phyloP scores from a whole-genome alignment of 306 rosid genomes.

The Quercus variabilis region DNA sequence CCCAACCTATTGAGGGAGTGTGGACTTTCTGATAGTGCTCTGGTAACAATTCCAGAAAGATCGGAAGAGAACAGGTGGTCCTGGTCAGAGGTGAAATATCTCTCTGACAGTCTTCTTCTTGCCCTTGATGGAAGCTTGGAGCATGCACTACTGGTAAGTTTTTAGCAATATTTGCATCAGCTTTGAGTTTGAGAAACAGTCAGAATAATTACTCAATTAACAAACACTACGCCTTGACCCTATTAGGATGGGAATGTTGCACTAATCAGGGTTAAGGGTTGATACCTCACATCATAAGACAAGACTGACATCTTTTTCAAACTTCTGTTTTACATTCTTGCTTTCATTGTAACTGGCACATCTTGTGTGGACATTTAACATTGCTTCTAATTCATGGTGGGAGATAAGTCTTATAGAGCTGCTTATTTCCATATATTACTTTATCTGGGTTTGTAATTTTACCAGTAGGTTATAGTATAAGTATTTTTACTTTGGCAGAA shows the following conservation, averaged over 20 bases:
- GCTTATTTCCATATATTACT: background rate
- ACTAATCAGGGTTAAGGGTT: background rate
- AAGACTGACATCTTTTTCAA: background rate
- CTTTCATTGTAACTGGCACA: background rate
- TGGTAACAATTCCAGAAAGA: slow-evolving; percentile 66
- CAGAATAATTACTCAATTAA: background rate
- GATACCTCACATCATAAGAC: background rate
- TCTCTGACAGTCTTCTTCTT: slow-evolving; percentile 80
- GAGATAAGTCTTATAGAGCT: background rate
- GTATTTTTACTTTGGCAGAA: background rate
- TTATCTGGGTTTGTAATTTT: background rate
- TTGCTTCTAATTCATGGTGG: background rate
- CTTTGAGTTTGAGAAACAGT: background rate
- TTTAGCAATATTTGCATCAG: slow-evolving; percentile 5
- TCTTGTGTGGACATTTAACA: background rate
- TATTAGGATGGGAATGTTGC: background rate
- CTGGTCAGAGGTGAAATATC: slow-evolving; percentile 88
- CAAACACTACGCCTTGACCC: background rate
- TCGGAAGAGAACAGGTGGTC: slow-evolving; percentile 77
- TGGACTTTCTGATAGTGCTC: slow-evolving; percentile 71
- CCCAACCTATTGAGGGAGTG: slow-evolving; percentile 61
- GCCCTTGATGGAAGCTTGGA: slow-evolving; percentile 98
- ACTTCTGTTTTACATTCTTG: background rate
- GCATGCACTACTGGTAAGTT: slow-evolving; percentile 87
- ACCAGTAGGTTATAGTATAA: background rate